Evolutionary conservation across 371 early-diverging fungal genomes (phyloP), one percentile per base, ranked within the genome.

Genomic region (Basidiobolus meristosporus): DNA sequence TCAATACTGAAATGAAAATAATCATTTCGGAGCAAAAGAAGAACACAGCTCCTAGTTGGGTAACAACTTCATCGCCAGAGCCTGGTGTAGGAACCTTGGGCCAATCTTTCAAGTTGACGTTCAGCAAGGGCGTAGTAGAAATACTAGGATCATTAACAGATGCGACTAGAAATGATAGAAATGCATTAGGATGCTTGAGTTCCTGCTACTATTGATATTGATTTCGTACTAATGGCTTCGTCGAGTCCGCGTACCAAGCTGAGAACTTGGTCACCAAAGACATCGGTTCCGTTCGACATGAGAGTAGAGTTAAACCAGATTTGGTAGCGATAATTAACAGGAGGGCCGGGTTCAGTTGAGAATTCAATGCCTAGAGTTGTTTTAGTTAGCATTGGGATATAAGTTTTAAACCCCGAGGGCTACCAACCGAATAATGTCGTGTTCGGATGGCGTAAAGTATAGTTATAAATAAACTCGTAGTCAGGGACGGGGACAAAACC

Each of bases 21-120:
- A 64, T 46, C 61, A 64, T 63, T 43, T 59, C 66, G 7, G 69
- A 56, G 51, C 73, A 76, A 51, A 77, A 74, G 44, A 77, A 77
- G 60, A 77, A 77, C 51, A 68, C 59, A 36, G 73, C 53, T 1
- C 77, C 76, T n/a, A 61, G 47, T 9, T 29, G 4, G 15, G 52
- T 36, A 16, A 79, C 65, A 29, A 75, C 60, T 17, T 62, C 39
- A 52, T 79, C 73, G 14, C 56, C 56, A 12, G 68, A 38, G 2
- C 15, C 30, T 3, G 32, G 36, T 3, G 70, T 63, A 1, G 76
- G 64, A 15, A 72, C 62, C 21, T 48, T 41, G 4, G 80, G 80
- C 59, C 73, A 79, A 48, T 78, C 77, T 49, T 79, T 77, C 30
- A 77, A 42, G 2, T 44, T 42, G 9, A 72, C 43, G 32, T 57